Base-by-base conservation (phyloP, 2,329 filamentous ascomycete species). In the Reticulascus tulasneorum region DNA sequence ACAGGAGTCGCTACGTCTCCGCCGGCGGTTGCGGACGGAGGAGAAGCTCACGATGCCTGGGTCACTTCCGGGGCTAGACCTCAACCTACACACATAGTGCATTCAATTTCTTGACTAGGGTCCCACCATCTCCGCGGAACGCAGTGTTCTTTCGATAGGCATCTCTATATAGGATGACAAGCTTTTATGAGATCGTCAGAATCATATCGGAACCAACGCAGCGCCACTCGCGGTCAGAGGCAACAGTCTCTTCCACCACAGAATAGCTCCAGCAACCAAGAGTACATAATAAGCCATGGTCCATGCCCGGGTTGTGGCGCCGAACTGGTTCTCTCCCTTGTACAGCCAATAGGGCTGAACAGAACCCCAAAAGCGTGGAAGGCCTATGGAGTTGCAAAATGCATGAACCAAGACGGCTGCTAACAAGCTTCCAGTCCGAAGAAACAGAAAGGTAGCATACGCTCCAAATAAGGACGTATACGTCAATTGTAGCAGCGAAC, bases 391-490 rank as follows among this genome's bases (percentile, higher is more conserved):
- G 56, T 98, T 98, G 66, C 93, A 98, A 56, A 97, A 93, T 9
- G 79, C 75, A 55, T 98, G 93, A 6, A 86, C 82, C 15, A 82
- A 55, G 35, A 91, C 81, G 21, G 84, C 84, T 10, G 85, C 82
- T 25, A 82, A 71, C 24, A 97, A 63, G 30, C 84, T 94, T 4
- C 88, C 89, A 0, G 89, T 94, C 23, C 91, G 81, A 15, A 98
- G 56, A 53, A 85, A 95, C 15, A 96, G 53, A 51, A 97, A 98
- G 0, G 87, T 89, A 5, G 86, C 90, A 61, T 93, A 95, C 61
- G 88, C 89, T 44, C 93, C 93, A 53, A 98, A 98, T 6, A 97
- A 62, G 7, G 87, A 90, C 0, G 93, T 98, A 62, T 94, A 98
- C 5, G 75, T 70, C 51, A 98, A 84, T 57, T 97, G 93, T 47